A percentile compares a stretch with the other conserved stretches of the same genome.
Conservation (phyloP, 2,329 filamentous ascomycete species). For the Fonsecaea pedrosoi region DNA sequence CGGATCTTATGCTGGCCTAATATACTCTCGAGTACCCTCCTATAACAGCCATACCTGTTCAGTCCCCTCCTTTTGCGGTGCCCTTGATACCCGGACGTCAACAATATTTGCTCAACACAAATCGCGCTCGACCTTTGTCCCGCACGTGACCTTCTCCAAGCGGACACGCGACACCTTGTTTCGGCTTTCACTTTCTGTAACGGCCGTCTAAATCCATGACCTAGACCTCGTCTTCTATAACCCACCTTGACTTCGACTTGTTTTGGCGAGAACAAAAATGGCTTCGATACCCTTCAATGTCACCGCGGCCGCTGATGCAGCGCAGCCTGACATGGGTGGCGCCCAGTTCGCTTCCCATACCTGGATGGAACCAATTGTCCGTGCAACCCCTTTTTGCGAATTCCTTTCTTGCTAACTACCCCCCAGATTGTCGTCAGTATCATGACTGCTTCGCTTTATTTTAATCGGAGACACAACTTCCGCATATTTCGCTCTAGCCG, state of each 20-base stretch:
- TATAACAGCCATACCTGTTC: neutral
- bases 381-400: slow-evolving; percentile 23
- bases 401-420: slow-evolving; percentile 4
- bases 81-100: neutral
- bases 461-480: slow-evolving; percentile 56
- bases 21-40: neutral
- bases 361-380: slow-evolving; percentile 48
- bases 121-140: neutral
- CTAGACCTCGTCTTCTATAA: slow-evolving; percentile 5
- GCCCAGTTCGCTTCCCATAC: slow-evolving; percentile 47
- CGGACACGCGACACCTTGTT: slow-evolving; percentile 25
- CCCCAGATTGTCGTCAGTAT: slow-evolving; percentile 59
- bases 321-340: slow-evolving; percentile 44
- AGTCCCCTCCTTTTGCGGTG: slow-evolving; percentile 15
- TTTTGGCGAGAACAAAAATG: slow-evolving; percentile 15
- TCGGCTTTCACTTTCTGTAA: neutral
- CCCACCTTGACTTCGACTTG: slow-evolving; percentile 3
- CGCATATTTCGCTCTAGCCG: slow-evolving; percentile 47
- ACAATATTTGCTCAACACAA: neutral
- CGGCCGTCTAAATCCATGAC: neutral
- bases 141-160: slow-evolving; percentile 27
- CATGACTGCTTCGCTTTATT: slow-evolving; percentile 56
- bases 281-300: slow-evolving; percentile 27
- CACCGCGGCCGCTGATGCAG: slow-evolving; percentile 28
- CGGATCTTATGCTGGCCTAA: neutral